phyloP scores from a whole-genome alignment of 164 flowering plant species.

The Nelumbo lutea region DNA sequence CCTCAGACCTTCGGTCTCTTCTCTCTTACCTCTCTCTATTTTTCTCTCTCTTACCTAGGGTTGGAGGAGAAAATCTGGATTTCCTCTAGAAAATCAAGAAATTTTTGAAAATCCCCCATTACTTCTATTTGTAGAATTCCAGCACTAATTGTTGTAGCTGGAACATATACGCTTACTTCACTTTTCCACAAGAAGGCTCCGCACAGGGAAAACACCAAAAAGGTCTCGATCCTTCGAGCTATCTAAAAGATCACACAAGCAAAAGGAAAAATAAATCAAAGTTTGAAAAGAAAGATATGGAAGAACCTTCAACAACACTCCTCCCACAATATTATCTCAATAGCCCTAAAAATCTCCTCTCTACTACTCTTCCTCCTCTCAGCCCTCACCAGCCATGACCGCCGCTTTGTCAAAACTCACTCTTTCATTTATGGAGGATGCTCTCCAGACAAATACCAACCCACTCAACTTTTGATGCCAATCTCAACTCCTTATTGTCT shows the following conservation, averaged over 20 bases:
- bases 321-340: slow-evolving; percentile 16
- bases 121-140: no score
- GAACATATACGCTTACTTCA: no score
- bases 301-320: slow-evolving; percentile 31
- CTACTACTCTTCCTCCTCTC: slow-evolving; percentile 24
- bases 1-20: no score
- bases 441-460: slow-evolving; percentile 64
- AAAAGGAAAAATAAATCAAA: slow-evolving; percentile 14
- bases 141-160: no score
- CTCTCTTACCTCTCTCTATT: no score
- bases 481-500: slow-evolving; percentile 58
- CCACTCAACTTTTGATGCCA: slow-evolving; percentile 55
- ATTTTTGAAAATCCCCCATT: no score
- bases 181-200: neutral
- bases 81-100: no score
- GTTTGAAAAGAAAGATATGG: slow-evolving; percentile 23
- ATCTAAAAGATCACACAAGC: slow-evolving; percentile 6
- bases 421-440: slow-evolving; percentile 74
- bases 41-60: no score
- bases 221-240: neutral
- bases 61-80: no score
- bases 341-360: slow-evolving; percentile 8
- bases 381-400: slow-evolving; percentile 9
- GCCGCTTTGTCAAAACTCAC: slow-evolving; percentile 24
- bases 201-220: neutral